Evolutionary conservation across 1,284 basidiomycete species (phyloP).

Genomic region (Entoloma clypeatum): DNA sequence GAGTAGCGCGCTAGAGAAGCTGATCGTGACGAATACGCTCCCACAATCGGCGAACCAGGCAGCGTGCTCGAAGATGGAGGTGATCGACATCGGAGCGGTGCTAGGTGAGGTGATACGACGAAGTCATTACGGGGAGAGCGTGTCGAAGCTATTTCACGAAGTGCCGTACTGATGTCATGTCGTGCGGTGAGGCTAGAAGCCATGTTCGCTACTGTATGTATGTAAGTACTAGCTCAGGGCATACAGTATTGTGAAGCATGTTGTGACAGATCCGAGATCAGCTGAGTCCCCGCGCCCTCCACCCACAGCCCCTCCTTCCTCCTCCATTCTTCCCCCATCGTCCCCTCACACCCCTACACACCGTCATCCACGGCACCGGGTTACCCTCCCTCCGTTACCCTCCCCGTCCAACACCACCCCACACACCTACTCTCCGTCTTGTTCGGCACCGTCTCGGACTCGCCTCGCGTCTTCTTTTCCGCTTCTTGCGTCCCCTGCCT

Average conservation of each 20-base stretch:
- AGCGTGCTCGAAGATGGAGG: constrained; percentile 85
- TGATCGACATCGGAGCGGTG: constrained; percentile 93
- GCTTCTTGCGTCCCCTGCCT: constrained; percentile 18
- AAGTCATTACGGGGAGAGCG: constrained; percentile 83
- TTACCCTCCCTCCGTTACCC: neutral
- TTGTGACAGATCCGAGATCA: constrained; percentile 26
- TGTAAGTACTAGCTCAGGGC: constrained; percentile 16
- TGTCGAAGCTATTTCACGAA: constrained; percentile 80
- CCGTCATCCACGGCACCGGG: constrained; percentile 3
- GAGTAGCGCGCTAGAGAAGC: constrained; percentile 82
- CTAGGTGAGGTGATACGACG: constrained; percentile 96
- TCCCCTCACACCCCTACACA: constrained; percentile 9
- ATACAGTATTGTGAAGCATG: constrained; percentile 13
- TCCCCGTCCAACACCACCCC: constrained; percentile 1
- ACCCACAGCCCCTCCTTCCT: constrained; percentile 23
- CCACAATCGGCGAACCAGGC: constrained; percentile 83
- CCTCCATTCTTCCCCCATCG: constrained; percentile 14
- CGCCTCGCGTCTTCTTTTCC: constrained; percentile 15
- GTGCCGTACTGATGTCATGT: constrained; percentile 67
- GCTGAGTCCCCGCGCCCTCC: constrained; percentile 23
- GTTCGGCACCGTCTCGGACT: constrained; percentile 14
- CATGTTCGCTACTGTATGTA: too few species aligned
- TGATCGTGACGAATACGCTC: constrained; percentile 98
- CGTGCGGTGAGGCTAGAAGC: constrained; percentile 1
- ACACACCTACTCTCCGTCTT: constrained; percentile 3